Evolutionary conservation across 1,139 yeast genomes (phyloP), one percentile per base, ranked within the genome.

Genomic region (Debaryomyces psychrophilus): DNA sequence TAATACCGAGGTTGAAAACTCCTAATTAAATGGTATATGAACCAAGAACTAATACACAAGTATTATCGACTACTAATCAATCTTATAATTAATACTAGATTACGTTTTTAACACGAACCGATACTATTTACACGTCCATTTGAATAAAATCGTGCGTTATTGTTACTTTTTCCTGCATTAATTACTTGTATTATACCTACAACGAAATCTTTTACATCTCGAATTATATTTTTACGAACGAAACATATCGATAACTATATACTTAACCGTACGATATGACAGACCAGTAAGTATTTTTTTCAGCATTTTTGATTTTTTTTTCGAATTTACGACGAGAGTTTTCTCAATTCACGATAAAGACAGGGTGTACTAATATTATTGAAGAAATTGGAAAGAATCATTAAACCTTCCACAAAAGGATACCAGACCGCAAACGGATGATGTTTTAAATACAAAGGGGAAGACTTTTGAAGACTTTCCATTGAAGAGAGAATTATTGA

Each of bases 371-470:
- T 37, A 43, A 35, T 37, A 37, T 20, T n/a, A 23, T 8, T 15
- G n/a, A 36, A 49, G 51, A 49, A 61, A 66, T 58, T 90, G 98
- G 97, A 90, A 89, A 72, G 63, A 76, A 37, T 70, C 78, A 50
- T 77, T 93, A 57, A 87, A 84, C 62, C 68, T 90, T 45, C 98
- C 98, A 12, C 77, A 73, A 50, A 89, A 81, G 71, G 99, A 93
- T 67, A 78, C 85, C 22, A 83, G 99, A 65, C 96, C 96, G 34
- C 97, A 92, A 67, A 93, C 99, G 2, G 97, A 90, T 55, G 99
- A 93, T 80, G 97, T 93, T 46, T 80, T 90, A 48, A 89, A 83
- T 58, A 90, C 97, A 37, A 88, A 89, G 62, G 98, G 98, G 46
- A 86, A 85, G 59, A 78, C 90, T 12, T 93, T 95, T 65, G 99